Conservation (phyloP, 2,329 filamentous ascomycete species). For the Xylaria sp. region DNA sequence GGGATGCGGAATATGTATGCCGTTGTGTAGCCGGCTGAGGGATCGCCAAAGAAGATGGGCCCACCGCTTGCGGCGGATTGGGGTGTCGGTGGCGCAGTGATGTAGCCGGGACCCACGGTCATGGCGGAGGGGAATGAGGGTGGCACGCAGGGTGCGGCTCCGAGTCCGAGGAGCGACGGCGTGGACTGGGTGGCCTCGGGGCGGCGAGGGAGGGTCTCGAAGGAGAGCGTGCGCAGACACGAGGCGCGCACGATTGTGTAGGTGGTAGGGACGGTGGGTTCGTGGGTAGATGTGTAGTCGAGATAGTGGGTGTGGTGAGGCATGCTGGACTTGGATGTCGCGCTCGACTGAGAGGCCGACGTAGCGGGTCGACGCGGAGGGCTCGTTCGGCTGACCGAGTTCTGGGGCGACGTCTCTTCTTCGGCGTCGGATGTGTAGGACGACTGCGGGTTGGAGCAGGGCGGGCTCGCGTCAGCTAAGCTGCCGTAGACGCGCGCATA, state of each 20-base stretch:
- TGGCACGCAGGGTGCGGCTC: constrained; percentile 52
- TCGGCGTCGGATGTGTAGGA: constrained; percentile 65
- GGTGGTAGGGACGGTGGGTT: constrained; percentile 69
- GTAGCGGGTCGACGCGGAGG: constrained; percentile 58
- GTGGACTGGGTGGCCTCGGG: constrained; percentile 55
- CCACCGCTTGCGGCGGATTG: constrained; percentile 66
- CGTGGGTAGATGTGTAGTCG: constrained; percentile 76
- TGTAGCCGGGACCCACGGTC: constrained; percentile 57
- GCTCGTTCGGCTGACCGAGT: constrained; percentile 44
- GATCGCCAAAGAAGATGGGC: constrained; percentile 76
- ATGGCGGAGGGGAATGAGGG: constrained; percentile 55
- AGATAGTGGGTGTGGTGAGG: constrained; percentile 71
- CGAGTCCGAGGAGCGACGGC: constrained; percentile 44
- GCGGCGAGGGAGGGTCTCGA: constrained; percentile 72
- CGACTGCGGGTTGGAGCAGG: constrained; percentile 61
- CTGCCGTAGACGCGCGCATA: constrained; percentile 67
- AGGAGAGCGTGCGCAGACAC: constrained; percentile 73
- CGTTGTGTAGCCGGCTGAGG: constrained; percentile 73
- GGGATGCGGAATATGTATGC: constrained; percentile 77
- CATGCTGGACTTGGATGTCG: constrained; percentile 61
- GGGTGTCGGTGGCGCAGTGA: constrained; percentile 64
- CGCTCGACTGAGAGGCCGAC: constrained; percentile 64
- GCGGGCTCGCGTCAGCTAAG: constrained; percentile 61
- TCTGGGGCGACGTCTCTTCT: constrained; percentile 53
- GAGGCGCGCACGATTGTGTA: constrained; percentile 75